Evolutionary conservation across 352 stramenopile species (phyloP).

Genomic region (Globisporangium splendens): DNA sequence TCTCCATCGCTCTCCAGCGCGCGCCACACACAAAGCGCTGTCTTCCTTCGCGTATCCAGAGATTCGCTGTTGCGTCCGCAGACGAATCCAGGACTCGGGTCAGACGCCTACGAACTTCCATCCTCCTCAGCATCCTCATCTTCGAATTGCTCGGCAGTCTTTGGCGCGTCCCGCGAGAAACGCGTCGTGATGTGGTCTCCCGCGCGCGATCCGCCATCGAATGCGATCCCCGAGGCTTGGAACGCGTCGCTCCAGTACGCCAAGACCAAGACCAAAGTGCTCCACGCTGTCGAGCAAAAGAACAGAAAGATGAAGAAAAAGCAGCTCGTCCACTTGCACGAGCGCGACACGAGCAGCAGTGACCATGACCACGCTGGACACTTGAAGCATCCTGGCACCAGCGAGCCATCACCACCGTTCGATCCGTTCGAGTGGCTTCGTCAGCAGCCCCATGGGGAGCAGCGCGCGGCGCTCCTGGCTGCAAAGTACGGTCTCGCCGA

Average conservation of each 20-base stretch:
- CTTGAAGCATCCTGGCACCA: neutral
- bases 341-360: too few relatives aligned
- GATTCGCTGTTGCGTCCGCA: neutral
- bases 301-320: slow-evolving; percentile 7
- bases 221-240: slow-evolving; percentile 38
- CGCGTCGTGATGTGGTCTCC: slow-evolving; percentile 50
- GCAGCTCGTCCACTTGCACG: neutral
- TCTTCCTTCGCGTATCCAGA: slow-evolving; percentile 10
- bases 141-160: slow-evolving; percentile 21
- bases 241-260: slow-evolving; percentile 52
- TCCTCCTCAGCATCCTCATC: too few relatives aligned
- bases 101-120: slow-evolving; percentile 36
- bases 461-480: slow-evolving; percentile 46
- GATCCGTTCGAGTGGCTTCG: slow-evolving; percentile 66
- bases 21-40: slow-evolving; percentile 7
- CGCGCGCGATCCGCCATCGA: slow-evolving; percentile 27
- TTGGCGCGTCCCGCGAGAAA: slow-evolving; percentile 38
- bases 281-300: slow-evolving; percentile 19
- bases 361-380: too few relatives aligned
- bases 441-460: slow-evolving; percentile 41
- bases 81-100: slow-evolving; percentile 14
- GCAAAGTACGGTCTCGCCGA: slow-evolving; percentile 39
- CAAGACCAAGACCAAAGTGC: slow-evolving; percentile 48
- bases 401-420: neutral
- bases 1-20: neutral